These are phyloP conservation scores for Papiliotrema flavescens DNA, from an alignment of 1,284 basidiomycete genomes.

Conservation along the genomic window DNA sequence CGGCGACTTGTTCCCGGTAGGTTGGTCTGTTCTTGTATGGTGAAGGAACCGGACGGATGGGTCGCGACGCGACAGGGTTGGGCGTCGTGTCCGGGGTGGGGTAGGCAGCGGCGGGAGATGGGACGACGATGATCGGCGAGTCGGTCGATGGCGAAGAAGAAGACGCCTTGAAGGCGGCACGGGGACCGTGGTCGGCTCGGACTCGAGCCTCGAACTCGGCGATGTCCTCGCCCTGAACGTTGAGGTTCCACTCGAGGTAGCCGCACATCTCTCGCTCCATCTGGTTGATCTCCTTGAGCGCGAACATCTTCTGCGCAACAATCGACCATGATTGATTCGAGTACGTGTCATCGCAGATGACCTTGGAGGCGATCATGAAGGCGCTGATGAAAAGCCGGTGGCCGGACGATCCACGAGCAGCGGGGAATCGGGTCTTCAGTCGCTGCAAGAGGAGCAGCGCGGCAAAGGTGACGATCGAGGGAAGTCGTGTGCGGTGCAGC, in stretches of 20 bases:
- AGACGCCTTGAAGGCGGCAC: slow-evolving; percentile 16
- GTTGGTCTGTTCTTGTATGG: slow-evolving; percentile 28
- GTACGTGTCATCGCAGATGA: slow-evolving; percentile 90
- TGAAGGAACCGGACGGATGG: slow-evolving; percentile 36
- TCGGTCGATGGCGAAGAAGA: slow-evolving; percentile 15
- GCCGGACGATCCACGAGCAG: slow-evolving; percentile 84
- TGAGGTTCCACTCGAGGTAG: slow-evolving; percentile 85
- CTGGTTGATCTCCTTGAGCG: slow-evolving; percentile 86
- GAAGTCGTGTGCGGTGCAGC: slow-evolving; percentile 80
- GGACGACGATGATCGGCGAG: slow-evolving; percentile 2
- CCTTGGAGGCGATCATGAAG: slow-evolving; percentile 72
- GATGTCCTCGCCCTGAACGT: slow-evolving; percentile 42
- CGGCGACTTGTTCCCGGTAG: slow-evolving; percentile 13
- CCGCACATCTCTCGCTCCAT: slow-evolving; percentile 94
- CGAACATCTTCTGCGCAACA: slow-evolving; percentile 88
- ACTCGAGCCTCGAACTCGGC: slow-evolving; percentile 38
- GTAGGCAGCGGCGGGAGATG: slow-evolving; percentile 24
- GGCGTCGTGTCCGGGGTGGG: slow-evolving; percentile 46
- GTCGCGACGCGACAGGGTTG: slow-evolving; percentile 25
- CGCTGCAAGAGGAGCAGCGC: slow-evolving; percentile 79
- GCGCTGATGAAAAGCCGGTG: slow-evolving; percentile 88
- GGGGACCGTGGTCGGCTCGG: slow-evolving; percentile 38
- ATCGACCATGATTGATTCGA: slow-evolving; percentile 95
- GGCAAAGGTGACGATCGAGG: slow-evolving; percentile 75
- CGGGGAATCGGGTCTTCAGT: slow-evolving; percentile 85